These are phyloP conservation scores for Bisporella sp. DNA, from an alignment of 2,329 filamentous ascomycete species.

Conservation along the genomic window DNA sequence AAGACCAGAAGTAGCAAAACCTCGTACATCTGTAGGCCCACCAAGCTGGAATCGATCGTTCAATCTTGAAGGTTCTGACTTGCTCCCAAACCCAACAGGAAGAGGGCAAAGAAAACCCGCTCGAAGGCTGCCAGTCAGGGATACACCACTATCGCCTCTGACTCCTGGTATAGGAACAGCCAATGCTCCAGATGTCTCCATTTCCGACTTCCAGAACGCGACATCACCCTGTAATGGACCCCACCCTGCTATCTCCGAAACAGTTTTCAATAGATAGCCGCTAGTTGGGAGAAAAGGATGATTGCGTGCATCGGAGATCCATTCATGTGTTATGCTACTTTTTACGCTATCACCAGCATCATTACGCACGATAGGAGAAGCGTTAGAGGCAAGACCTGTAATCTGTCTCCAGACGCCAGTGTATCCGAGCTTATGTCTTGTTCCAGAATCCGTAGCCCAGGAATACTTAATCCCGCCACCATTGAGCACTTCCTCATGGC, in stretches of 20 bases:
- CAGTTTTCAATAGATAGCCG: slow-evolving; percentile 73
- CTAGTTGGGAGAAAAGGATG: slow-evolving; percentile 75
- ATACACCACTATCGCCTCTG: slow-evolving; percentile 67
- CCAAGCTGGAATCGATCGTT: slow-evolving; percentile 95
- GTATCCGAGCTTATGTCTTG: slow-evolving; percentile 74
- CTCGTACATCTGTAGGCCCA: slow-evolving; percentile 88
- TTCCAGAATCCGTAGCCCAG: slow-evolving; percentile 60
- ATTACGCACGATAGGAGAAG: slow-evolving; percentile 72
- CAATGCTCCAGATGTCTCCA: slow-evolving; percentile 71
- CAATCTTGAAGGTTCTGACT: slow-evolving; percentile 64
- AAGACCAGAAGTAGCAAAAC: slow-evolving; percentile 83
- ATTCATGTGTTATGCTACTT: slow-evolving; percentile 76
- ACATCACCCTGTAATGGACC: slow-evolving; percentile 82
- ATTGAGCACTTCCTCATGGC: slow-evolving; percentile 82
- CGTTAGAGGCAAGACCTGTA: slow-evolving; percentile 67
- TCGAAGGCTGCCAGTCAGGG: slow-evolving; percentile 74
- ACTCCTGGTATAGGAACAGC: slow-evolving; percentile 66
- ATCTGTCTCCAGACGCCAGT: slow-evolving; percentile 81
- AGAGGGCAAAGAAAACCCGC: slow-evolving; percentile 81
- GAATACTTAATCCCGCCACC: slow-evolving; percentile 71
- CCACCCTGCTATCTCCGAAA: slow-evolving; percentile 79
- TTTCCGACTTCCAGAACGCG: slow-evolving; percentile 86
- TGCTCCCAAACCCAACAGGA: slow-evolving; percentile 47
- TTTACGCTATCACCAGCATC: slow-evolving; percentile 92
- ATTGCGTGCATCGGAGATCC: slow-evolving; percentile 73